Base-by-base conservation (phyloP, 768 basidiomycete genomes). In the Pulveroboletus frians region DNA sequence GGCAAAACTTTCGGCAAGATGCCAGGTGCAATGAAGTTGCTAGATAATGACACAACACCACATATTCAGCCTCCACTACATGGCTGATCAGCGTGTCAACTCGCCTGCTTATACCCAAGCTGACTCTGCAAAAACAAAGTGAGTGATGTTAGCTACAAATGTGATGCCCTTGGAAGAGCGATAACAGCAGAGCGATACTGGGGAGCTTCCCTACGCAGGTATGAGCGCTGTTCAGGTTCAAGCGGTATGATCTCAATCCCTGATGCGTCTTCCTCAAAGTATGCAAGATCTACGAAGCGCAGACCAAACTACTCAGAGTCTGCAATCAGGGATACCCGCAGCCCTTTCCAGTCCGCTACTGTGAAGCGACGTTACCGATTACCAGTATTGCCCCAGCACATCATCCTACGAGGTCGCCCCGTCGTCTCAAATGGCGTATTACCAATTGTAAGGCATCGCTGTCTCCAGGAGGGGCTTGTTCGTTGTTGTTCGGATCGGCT, bases 141-240 rank as follows among this genome's bases (percentile, higher is more conserved):
- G 31, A 47, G 48, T 8, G 63, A 54, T 31, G 75, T 88, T 69
- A 90, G 85, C 74, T 66, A 63, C 56, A 60, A 57, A 60, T 58
- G 52, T 58, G 47, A 64, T 59, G 63, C 75, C 73, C 70, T 67
- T 61, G 58, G 51, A 51, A 66, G 59, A 67, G 72, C 68, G 71
- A 65, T 55, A 63, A 66, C 63, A 66, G 68, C 65, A 69, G 71
- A 72, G 67, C 59, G 71, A 84, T 74, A 80, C 85, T 85, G 79
- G 76, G 75, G 86, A 26, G 85, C 85, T 89, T 93, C 89, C 89
- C 90, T 92, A 89, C 91, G 92, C 91, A 91, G 88, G 88, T 90
- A 77, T 92, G 78, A 90, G 81, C 87, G 77, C 89, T 91, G 85
- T 79, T 89, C 92, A 93, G 89, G 91, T 92, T 92, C 88, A 70